A percentile compares a stretch with the other conserved stretches of the same genome.
These are phyloP conservation scores for Ilex asprella DNA, from an alignment of 257 asterid species.

Conservation along the genomic window DNA sequence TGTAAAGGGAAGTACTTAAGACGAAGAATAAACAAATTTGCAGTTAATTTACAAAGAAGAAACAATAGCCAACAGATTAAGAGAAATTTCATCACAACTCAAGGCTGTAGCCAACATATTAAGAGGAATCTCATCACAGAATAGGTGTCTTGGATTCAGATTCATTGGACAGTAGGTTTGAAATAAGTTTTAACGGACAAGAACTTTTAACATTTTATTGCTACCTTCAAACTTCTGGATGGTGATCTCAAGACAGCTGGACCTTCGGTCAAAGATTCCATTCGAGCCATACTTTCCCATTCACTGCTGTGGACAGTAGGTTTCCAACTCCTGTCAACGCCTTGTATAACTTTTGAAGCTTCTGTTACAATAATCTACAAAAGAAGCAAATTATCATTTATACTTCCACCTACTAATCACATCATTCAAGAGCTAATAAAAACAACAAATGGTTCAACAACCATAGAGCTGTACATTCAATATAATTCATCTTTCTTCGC, in stretches of 20 bases:
- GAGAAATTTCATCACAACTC: too few species aligned
- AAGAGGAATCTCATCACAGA: too few species aligned
- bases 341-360: conserved; percentile 54
- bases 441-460: background rate
- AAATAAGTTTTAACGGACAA: background rate
- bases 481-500: too few species aligned
- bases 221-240: conserved; percentile 50
- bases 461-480: background rate
- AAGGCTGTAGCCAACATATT: too few species aligned
- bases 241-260: conserved; percentile 55
- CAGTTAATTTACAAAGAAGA: too few species aligned
- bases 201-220: background rate
- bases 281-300: conserved; percentile 31
- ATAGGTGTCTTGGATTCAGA: too few species aligned
- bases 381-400: conserved; percentile 9
- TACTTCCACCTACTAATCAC: background rate
- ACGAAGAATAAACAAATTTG: too few species aligned
- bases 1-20: too few species aligned
- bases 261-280: conserved; percentile 45
- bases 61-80: too few species aligned
- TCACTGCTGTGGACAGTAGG: conserved; percentile 26
- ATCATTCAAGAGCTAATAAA: background rate
- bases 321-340: conserved; percentile 31
- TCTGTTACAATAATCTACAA: conserved; percentile 42
- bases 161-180: too few species aligned